These are phyloP conservation scores for Phoma sp. DNA, from an alignment of 2,329 filamentous ascomycete genomes.

Conservation along the genomic window DNA sequence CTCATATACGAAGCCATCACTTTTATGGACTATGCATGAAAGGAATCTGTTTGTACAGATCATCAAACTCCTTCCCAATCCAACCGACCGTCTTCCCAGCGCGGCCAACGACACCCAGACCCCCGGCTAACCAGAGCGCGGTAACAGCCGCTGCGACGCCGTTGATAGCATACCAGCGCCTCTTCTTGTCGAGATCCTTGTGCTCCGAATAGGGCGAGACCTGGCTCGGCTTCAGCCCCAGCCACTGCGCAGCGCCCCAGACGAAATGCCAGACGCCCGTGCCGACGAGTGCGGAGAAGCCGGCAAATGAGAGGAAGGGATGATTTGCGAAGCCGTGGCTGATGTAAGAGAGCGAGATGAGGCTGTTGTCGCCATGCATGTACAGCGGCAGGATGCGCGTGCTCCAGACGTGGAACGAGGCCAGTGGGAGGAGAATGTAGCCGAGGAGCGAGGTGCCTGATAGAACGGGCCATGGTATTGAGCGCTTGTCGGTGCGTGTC, in stretches of 20 bases:
- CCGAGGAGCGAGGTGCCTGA: slow-evolving; percentile 75
- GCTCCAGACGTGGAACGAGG: slow-evolving; percentile 74
- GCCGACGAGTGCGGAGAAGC: slow-evolving; percentile 72
- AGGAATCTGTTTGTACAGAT: slow-evolving; percentile 69
- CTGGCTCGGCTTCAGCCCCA: slow-evolving; percentile 67
- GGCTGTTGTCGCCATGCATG: slow-evolving; percentile 83
- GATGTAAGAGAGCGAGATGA: slow-evolving; percentile 82
- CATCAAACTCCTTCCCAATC: slow-evolving; percentile 81
- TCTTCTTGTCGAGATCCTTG: slow-evolving; percentile 63
- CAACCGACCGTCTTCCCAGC: slow-evolving; percentile 75
- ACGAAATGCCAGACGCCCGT: slow-evolving; percentile 78
- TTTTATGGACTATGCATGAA: slow-evolving; percentile 52
- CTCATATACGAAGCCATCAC: background rate
- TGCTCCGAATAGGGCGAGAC: slow-evolving; percentile 57
- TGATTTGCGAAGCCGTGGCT: slow-evolving; percentile 82
- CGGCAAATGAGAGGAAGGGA: slow-evolving; percentile 68
- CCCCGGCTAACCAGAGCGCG: slow-evolving; percentile 80
- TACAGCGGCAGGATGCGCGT: slow-evolving; percentile 78
- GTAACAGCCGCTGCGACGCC: slow-evolving; percentile 64
- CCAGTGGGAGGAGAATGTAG: slow-evolving; percentile 70
- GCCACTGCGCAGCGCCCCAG: slow-evolving; percentile 86
- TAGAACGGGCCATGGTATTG: slow-evolving; percentile 70
- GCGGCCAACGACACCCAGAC: slow-evolving; percentile 76
- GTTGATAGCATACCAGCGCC: slow-evolving; percentile 76
- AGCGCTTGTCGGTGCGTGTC: slow-evolving; percentile 58